Conservation (phyloP, 805 yeast genomes). For the Phaffomyces opuntiae region DNA sequence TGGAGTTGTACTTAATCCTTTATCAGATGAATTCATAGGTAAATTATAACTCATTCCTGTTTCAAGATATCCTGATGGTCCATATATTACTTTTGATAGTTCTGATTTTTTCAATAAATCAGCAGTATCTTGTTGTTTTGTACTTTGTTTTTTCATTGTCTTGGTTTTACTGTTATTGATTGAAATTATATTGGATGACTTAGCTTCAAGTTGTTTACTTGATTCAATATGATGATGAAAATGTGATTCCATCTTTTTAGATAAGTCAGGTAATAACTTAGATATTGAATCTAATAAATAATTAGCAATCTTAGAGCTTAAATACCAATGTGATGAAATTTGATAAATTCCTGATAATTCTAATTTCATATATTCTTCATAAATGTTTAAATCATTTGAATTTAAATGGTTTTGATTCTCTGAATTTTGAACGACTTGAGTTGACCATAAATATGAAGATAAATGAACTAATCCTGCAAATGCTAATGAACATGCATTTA, state of each 20-base stretch:
- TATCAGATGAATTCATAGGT: background rate
- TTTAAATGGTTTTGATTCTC: conserved; percentile 13
- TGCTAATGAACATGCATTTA: conserved; percentile 47
- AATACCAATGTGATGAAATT: conserved; percentile 44
- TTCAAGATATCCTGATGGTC: conserved; percentile 6
- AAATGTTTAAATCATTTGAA: conserved; percentile 33
- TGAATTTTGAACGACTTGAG: conserved; percentile 26
- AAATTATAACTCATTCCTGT: conserved; percentile 11
- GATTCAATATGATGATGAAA: conserved; percentile 16
- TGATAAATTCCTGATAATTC: conserved; percentile 43
- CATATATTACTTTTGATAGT: background rate
- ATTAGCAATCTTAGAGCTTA: conserved; percentile 39
- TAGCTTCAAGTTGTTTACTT: conserved; percentile 1
- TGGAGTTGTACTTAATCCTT: background rate
- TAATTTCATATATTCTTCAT: conserved; percentile 41
- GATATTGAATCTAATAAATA: conserved; percentile 40
- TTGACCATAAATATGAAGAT: conserved; percentile 48
- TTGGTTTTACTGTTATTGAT: too few species aligned
- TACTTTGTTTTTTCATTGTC: background rate
- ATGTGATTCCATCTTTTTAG: conserved; percentile 29
- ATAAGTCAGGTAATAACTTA: conserved; percentile 36
- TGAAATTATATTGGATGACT: too few species aligned
- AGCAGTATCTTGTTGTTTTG: background rate
- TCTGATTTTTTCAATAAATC: background rate
- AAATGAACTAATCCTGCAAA: conserved; percentile 45